phyloP scores from a whole-genome alignment of 805 yeast species.

The Starmerella tilneyi region DNA sequence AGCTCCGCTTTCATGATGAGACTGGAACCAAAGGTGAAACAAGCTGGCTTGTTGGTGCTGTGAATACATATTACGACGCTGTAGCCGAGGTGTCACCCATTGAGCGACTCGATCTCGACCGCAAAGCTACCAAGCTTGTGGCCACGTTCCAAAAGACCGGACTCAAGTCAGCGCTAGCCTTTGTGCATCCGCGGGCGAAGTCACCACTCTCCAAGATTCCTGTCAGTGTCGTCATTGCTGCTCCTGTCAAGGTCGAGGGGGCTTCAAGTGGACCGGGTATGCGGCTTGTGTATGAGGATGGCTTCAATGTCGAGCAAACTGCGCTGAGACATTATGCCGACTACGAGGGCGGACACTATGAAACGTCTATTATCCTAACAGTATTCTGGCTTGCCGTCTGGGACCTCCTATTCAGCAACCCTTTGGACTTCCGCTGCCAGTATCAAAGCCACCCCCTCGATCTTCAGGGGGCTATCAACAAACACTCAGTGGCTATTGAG shows the following conservation, averaged over 20 bases:
- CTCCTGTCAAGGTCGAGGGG: conserved; percentile 4
- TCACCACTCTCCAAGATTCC: conserved; percentile 5
- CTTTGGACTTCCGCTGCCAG: conserved; percentile 28
- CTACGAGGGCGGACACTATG: conserved; percentile 33
- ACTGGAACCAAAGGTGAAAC: conserved; percentile 20
- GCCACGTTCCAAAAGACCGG: conserved; percentile 18
- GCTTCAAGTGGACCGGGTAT: conserved; percentile 10
- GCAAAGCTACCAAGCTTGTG: conserved; percentile 23
- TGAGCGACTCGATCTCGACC: conserved; percentile 23
- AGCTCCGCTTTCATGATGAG: conserved; percentile 21
- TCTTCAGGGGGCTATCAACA: conserved; percentile 25
- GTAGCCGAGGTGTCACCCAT: conserved; percentile 20
- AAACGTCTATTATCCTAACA: conserved; percentile 29
- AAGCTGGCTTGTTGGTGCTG: conserved; percentile 24
- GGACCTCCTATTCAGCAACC: conserved; percentile 30
- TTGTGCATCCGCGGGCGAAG: conserved; percentile 2
- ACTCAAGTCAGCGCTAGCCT: conserved; percentile 20
- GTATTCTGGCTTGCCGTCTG: conserved; percentile 27
- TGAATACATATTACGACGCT: conserved; percentile 28
- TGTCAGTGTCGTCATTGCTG: conserved; percentile 9
- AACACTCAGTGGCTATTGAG: conserved; percentile 22
- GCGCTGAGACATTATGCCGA: conserved; percentile 30
- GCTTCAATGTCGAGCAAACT: conserved; percentile 29
- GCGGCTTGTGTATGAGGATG: conserved; percentile 16
- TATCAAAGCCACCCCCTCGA: conserved; percentile 31